Evolutionary conservation across 495 filamentous ascomycete species (phyloP), one percentile per base, ranked within the genome.

Genomic region (Xylaria acuta): DNA sequence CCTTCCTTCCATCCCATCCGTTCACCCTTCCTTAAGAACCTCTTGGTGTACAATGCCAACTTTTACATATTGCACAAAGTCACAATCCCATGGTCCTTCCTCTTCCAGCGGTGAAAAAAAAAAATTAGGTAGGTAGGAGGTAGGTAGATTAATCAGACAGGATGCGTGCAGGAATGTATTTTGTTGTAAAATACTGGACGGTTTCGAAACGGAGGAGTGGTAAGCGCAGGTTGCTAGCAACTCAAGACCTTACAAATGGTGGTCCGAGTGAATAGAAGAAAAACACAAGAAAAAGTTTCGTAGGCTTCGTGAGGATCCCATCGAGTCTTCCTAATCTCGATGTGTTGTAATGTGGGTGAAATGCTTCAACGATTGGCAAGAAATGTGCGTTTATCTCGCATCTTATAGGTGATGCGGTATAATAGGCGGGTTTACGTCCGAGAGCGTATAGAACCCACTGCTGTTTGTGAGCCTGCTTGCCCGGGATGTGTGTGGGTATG

Each of bases 401-500:
- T 18, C 71, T 30, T 41, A 65, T 59, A 65, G 72, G 8, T 34
- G 30, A 58, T 59, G 67, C 73, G 74, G 72, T 72, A 75, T 72
- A 30, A 30, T 43, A 51, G 70, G 69, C 49, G 71, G 67, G 14
- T 54, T 80, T 74, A 84, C 51, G 78, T 70, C 62, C 75, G 77
- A 38, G 79, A 76, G 60, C 75, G 74, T 9, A 74, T 56, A 43
- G 83, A 81, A 36, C 79, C 74, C 22, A 67, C 59, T 18, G 79
- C 80, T 11, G 83, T 80, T 14, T 81, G 75, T 47, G 79, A 78
- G 8, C 75, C 74, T n/a, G 83, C 84, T 9, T 75, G 77, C 8
- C 78, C 81, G 4, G 80, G 75, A 64, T 81, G 82, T 16, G 79
- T 75, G 70, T 83, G 82, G 20, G 75, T 73, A 38, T 82, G 81